Percentiles rank a stretch among this genome's conserved stretches.
These are phyloP conservation scores for Starmera pachycereana DNA, from an alignment of 805 yeast genomes.

Conservation along the genomic window DNA sequence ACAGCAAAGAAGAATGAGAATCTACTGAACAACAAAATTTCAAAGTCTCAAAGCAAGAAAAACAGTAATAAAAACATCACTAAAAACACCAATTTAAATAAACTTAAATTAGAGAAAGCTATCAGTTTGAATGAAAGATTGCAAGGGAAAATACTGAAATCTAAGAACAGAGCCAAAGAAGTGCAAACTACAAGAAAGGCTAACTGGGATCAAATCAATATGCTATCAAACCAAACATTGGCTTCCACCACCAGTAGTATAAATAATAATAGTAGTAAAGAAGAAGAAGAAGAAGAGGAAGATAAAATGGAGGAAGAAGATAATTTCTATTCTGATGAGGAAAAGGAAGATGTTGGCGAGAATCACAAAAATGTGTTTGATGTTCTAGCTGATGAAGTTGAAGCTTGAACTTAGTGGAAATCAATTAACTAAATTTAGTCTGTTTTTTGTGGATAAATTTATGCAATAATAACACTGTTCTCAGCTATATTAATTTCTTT, in stretches of 20 bases:
- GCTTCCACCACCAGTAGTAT: too few species aligned
- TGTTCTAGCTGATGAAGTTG: slow-evolving; percentile 22
- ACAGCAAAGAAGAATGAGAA: slow-evolving; percentile 57
- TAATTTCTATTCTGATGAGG: slow-evolving; percentile 9
- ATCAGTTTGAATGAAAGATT: slow-evolving; percentile 43
- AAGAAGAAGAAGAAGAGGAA: slow-evolving; percentile 8
- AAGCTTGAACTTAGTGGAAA: slow-evolving; percentile 9
- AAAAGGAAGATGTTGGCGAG: slow-evolving; percentile 3
- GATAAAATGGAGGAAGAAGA: slow-evolving; percentile 15
- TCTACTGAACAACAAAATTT: slow-evolving; percentile 45
- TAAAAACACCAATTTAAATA: slow-evolving; percentile 20
- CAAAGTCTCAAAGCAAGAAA: slow-evolving; percentile 18
- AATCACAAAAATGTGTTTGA: slow-evolving; percentile 18
- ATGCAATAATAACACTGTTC: too few species aligned
- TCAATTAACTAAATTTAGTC: too few species aligned
- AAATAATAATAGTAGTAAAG: slow-evolving; percentile 14
- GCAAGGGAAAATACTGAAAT: slow-evolving; percentile 51
- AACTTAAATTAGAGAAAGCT: slow-evolving; percentile 36
- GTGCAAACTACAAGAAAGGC: slow-evolving; percentile 56
- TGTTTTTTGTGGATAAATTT: too few species aligned
- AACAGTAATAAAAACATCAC: slow-evolving; percentile 19
- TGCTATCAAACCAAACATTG: slow-evolving; percentile 5
- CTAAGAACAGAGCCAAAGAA: slow-evolving; percentile 52
- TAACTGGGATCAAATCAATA: slow-evolving; percentile 64
- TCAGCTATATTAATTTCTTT: too few species aligned